phyloP scores from a whole-genome alignment of 176 grass and related monocot genomes.

The Saccharum spontaneum region DNA sequence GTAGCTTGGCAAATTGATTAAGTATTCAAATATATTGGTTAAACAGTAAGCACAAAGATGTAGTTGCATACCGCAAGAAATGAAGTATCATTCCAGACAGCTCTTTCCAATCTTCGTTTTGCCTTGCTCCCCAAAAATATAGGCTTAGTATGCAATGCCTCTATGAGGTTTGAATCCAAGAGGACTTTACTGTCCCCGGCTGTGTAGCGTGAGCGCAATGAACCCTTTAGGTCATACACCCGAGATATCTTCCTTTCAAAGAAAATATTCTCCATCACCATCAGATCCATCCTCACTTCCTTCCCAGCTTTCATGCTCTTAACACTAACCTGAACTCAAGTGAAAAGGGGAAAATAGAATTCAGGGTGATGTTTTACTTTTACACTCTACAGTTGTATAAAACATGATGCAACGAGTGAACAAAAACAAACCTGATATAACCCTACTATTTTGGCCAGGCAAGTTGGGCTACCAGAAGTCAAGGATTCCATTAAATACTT shows the following conservation, averaged over 20 bases:
- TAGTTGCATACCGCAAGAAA: slow-evolving; percentile 81
- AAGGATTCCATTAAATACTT: slow-evolving; percentile 74
- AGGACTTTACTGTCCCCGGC: slow-evolving; percentile 69
- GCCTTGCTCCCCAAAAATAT: slow-evolving; percentile 87
- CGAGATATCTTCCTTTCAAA: slow-evolving; percentile 86
- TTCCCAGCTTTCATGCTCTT: slow-evolving; percentile 73
- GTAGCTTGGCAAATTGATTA: neutral
- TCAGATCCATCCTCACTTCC: slow-evolving; percentile 84
- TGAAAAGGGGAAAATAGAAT: slow-evolving; percentile 29
- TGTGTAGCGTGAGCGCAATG: slow-evolving; percentile 86
- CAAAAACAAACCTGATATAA: slow-evolving; percentile 81
- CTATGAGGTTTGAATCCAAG: slow-evolving; percentile 88
- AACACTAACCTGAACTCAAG: slow-evolving; percentile 66
- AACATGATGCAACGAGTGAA: neutral
- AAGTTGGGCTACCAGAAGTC: slow-evolving; percentile 72
- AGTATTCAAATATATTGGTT: slow-evolving; percentile 16
- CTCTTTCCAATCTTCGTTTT: slow-evolving; percentile 80
- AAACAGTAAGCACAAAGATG: slow-evolving; percentile 13
- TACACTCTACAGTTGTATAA: slow-evolving; percentile 4
- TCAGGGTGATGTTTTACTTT: slow-evolving; percentile 3
- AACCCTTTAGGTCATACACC: slow-evolving; percentile 97
- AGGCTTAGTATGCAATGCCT: slow-evolving; percentile 78
- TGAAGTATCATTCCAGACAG: slow-evolving; percentile 95
- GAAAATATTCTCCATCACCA: slow-evolving; percentile 99
- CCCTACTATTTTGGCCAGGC: slow-evolving; percentile 88